Base-by-base conservation (phyloP, 495 filamentous ascomycete species). In the Evernia prunastri region DNA sequence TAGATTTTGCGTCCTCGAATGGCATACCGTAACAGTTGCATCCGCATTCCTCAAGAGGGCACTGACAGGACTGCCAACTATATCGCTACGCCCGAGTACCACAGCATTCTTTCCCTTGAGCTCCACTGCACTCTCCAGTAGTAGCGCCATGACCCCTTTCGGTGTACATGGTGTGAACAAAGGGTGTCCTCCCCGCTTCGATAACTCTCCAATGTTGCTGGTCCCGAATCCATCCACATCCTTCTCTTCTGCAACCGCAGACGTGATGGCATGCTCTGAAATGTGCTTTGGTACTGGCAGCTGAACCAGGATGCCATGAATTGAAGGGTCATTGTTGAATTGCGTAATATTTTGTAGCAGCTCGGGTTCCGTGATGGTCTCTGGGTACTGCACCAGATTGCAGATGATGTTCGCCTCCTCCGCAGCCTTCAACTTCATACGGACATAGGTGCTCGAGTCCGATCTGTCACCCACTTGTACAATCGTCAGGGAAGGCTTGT, bases 341-440 rank as follows among this genome's bases (percentile, higher is more conserved):
- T 80, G 76, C 65, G 82, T 84, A 68, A 98, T 88, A 53, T 88
- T 80, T 62, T 92, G 87, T 62, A 97, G 77, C 27, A 98, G 83
- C 78, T 96, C 91, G 60, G 85, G 77, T 77, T 98, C 91, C 60
- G 89, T 86, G 72, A 90, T 88, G 49, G 86, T 77, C 70, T 92
- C 90, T 65, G 88, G 85, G 69, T 91, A 89, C 68, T 91, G 89
- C 69, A 92, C 79, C 65, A 96, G 77, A 68, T 91, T 86, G 80
- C 92, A 96, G 64, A 82, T 81, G 71, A 98, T 97, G 72, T 89
- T 90, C 70, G 90, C 90, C 83, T 98, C 93, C 74, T 92, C 82
- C 36, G 94, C 94, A 62, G 94, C 94, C 81, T 96, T 97, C 70
- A 97, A 75, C 78, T 98, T 98, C 94, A 98, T 98, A 78, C 91